Conservation (phyloP, 2,329 filamentous ascomycete species). For the Trichoderma citrinoviride region DNA sequence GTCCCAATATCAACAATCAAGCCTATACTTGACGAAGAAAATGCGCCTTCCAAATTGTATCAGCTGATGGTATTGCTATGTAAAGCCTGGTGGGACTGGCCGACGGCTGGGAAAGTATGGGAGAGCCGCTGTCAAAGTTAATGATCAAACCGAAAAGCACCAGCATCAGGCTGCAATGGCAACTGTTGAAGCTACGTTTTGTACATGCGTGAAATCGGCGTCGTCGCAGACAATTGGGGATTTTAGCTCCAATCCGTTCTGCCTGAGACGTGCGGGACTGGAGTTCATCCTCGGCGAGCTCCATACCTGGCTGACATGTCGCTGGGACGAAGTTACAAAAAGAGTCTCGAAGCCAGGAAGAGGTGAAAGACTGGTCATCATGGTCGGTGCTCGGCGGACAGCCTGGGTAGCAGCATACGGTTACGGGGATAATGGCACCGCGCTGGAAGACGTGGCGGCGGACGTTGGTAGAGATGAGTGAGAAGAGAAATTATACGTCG, state of each 20-base stretch:
- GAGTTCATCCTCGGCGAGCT: slow-evolving; percentile 7
- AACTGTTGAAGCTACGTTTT: slow-evolving; percentile 1
- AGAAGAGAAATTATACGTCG: background rate
- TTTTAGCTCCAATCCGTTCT: background rate
- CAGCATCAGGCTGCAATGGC: background rate
- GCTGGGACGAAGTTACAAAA: background rate
- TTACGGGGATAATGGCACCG: slow-evolving; percentile 4
- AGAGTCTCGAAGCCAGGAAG: background rate
- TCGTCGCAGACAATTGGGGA: slow-evolving; percentile 1
- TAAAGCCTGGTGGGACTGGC: background rate
- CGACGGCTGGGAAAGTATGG: slow-evolving; percentile 2
- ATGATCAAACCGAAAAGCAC: background rate
- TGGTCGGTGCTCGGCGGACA: background rate
- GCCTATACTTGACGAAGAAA: background rate
- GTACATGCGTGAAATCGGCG: background rate
- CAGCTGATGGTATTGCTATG: slow-evolving; percentile 2
- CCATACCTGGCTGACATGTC: slow-evolving; percentile 2
- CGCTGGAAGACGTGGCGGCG: slow-evolving; percentile 8
- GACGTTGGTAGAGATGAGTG: background rate
- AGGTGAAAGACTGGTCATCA: slow-evolving; percentile 1
- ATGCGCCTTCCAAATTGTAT: background rate
- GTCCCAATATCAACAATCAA: background rate
- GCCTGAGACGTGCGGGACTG: background rate
- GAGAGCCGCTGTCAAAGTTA: background rate
- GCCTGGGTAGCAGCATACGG: slow-evolving; percentile 1